Evolutionary conservation across 352 stramenopile genomes (phyloP), one percentile per base, ranked within the genome.

Genomic region (Peronospora belbahrii): DNA sequence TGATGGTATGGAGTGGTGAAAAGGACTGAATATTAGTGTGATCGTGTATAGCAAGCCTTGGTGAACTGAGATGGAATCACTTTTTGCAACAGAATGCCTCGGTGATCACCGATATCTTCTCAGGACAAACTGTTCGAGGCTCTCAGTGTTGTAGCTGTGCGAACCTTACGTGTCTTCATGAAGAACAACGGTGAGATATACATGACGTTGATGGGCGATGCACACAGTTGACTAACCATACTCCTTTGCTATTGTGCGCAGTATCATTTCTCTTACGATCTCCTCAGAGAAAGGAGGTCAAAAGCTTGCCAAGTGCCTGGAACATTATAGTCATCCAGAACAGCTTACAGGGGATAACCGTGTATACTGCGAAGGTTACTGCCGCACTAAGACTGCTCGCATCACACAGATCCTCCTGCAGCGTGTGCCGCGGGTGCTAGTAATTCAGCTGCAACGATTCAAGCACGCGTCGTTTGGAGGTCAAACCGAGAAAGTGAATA

Each of bases 381-480:
- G 81, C 38, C 59, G 79, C 13, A 48, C 50, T 3, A 87, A 87
- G 34, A 90, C 79, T n/a, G 73, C 55, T 19, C 72, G 78, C 1
- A 50, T 70, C 8, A 90, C 76, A 0, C 82, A 93, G 57, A 69
- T 84, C 20, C 57, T 93, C 9, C 42, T 93, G 4, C 73, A 89
- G 45, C 68, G 70, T 22, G 49, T 70, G 11, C 77, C 78, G 4
- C 46, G 43, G 19, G 53, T 75, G 18, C 42, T 93, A 4, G 43
- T 89, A 14, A 44, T 93, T 7, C 73, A 81, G 22, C 33, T 93
- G 18, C 80, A 90, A 47, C 72, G 82, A 19, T 89, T 90, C 36
- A 74, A 73, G 28, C 71, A 85, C 18, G 67, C 62, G 6, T 56
- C 38, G 0, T 59, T 55, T 34, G 32, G 52, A 35, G 41, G 49